These are phyloP conservation scores for Hyparrhenia diplandra DNA, from an alignment of 176 grass and related monocot genomes.

Conservation along the genomic window DNA sequence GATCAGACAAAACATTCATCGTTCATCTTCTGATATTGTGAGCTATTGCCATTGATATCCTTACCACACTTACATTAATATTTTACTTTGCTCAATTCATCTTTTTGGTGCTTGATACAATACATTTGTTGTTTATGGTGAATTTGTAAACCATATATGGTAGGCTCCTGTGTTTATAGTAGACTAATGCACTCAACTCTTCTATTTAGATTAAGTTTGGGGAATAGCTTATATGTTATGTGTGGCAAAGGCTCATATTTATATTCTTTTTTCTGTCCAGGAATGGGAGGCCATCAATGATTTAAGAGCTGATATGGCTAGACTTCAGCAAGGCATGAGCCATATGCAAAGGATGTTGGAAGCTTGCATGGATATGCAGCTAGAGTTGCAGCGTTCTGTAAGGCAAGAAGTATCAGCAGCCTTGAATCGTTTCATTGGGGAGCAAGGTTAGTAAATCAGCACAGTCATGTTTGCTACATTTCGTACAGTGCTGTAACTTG, in stretches of 20 bases:
- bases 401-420: slow-evolving; percentile 96
- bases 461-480: slow-evolving; percentile 5
- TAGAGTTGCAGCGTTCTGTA: slow-evolving; percentile 93
- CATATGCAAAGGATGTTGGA: slow-evolving; percentile 96
- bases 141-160: background rate
- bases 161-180: background rate
- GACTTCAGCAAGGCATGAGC: slow-evolving; percentile 92
- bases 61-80: background rate
- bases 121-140: background rate
- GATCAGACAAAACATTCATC: slow-evolving; percentile 80
- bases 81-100: background rate
- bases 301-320: slow-evolving; percentile 83
- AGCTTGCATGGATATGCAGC: slow-evolving; percentile 99
- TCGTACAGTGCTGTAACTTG: background rate
- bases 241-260: background rate
- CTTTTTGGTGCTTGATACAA: background rate
- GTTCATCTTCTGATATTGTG: slow-evolving; percentile 71
- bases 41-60: slow-evolving; percentile 35
- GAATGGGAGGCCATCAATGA: slow-evolving; percentile 99
- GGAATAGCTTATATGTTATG: background rate
- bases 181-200: background rate
- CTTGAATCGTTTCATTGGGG: slow-evolving; percentile 79
- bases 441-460: slow-evolving; percentile 55
- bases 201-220: background rate
- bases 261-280: slow-evolving; percentile 43